Base-by-base conservation (phyloP, 768 basidiomycete genomes). In the Kwoniella mangroviensis region DNA sequence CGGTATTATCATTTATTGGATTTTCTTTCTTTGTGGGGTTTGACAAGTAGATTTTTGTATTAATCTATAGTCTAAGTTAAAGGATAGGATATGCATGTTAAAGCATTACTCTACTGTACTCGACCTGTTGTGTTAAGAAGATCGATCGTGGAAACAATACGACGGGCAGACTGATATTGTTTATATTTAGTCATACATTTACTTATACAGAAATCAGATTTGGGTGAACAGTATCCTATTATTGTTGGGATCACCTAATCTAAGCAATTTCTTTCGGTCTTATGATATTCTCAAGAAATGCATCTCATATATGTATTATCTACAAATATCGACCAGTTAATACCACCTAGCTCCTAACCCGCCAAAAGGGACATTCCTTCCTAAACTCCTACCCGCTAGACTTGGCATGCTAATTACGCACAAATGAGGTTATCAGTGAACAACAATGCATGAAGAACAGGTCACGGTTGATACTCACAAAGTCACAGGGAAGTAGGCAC, bases 401-500 rank as follows among this genome's bases (percentile, higher is more conserved):
- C 15, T 43, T 1, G 67, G 67, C 67, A 68, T 68, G 40, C 67
- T 68, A 17, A 12, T 9, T 10, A 17, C 34, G 49, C 15, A 9
- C 19, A 49, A 12, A 41, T 22, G 22, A 12, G n/a, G 49, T n/a
- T 22, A 49, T 26, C 55, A 40, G 17, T 28, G n/a, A n/a, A 40
- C 26, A 4, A 55, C 4, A 58, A 1, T 21, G 28, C 41, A 45
- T 34, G 43, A 42, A 12, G 19, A 3, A 63, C 22, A 12, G 45
- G 9, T n/a, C 3, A 51, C 1, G 9, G n/a, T n/a, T 5, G 3
- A 42, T 4, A 72, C 73, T 72, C 58, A 76, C 75, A 76, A 76
- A 26, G 68, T 67, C 1, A 74, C 66, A 19, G 69, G 65, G 56
- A 78, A 73, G 56, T 61, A 64, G 13, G 74, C 68, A 45, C 76